Conservation (phyloP, 2,329 filamentous ascomycete genomes). For the Colletotrichum incanum region DNA sequence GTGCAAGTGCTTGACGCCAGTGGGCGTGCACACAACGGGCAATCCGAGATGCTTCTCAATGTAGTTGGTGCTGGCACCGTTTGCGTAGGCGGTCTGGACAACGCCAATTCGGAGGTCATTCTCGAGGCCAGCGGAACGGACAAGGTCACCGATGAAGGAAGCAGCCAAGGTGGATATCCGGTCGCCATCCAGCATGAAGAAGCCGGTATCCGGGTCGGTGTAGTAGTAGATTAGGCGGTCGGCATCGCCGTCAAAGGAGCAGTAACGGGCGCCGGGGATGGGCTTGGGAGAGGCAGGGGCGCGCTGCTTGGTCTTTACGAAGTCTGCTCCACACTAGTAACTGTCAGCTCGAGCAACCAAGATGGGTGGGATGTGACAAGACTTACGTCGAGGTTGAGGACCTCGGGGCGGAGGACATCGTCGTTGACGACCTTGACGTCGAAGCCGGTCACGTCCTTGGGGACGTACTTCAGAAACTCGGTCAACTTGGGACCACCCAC, state of each 20-base stretch:
- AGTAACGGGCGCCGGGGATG: slow-evolving; percentile 82
- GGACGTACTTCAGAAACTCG: slow-evolving; percentile 88
- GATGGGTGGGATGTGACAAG: neutral
- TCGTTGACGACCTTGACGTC: slow-evolving; percentile 93
- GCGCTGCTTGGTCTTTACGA: slow-evolving; percentile 96
- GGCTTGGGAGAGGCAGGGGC: slow-evolving; percentile 88
- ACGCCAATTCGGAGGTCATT: slow-evolving; percentile 91
- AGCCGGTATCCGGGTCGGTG: slow-evolving; percentile 84
- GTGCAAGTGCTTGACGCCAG: slow-evolving; percentile 97
- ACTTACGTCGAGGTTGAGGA: slow-evolving; percentile 88
- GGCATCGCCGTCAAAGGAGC: slow-evolving; percentile 94
- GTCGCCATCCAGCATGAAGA: slow-evolving; percentile 95
- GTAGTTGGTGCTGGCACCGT: slow-evolving; percentile 94
- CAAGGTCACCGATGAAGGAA: slow-evolving; percentile 92
- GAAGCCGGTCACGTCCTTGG: slow-evolving; percentile 77
- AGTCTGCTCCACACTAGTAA: slow-evolving; percentile 91
- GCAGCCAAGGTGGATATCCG: slow-evolving; percentile 96
- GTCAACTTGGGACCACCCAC: slow-evolving; percentile 93
- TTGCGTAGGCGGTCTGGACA: slow-evolving; percentile 97
- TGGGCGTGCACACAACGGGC: slow-evolving; percentile 92
- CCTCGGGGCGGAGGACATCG: slow-evolving; percentile 90
- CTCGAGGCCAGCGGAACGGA: slow-evolving; percentile 83
- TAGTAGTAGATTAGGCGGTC: slow-evolving; percentile 98
- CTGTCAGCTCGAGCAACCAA: neutral
- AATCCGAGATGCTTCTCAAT: slow-evolving; percentile 90